phyloP scores from a whole-genome alignment of 1,284 basidiomycete species.

The Trametes pubescens region DNA sequence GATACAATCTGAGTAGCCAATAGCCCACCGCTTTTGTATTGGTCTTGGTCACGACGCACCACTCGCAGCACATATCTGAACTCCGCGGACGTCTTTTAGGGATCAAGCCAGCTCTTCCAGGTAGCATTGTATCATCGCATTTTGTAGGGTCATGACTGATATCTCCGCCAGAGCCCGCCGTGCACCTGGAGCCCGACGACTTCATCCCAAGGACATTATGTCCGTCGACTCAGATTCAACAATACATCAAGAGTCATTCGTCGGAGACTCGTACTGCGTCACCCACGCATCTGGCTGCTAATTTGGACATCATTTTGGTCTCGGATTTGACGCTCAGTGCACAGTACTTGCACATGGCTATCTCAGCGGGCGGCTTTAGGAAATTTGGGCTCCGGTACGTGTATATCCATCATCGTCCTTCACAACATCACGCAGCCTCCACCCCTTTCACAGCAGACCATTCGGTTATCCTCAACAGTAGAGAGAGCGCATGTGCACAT shows the following conservation, averaged over 20 bases:
- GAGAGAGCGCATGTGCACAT: not conserved
- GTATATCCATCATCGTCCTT: slow-evolving; percentile 4
- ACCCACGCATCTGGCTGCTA: too few species aligned
- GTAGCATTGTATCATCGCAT: not conserved
- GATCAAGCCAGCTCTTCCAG: not conserved
- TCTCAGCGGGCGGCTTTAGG: not conserved
- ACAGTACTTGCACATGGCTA: not conserved
- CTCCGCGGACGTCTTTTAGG: not conserved
- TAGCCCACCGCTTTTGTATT: not conserved
- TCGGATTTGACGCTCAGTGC: not conserved
- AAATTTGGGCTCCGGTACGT: not conserved
- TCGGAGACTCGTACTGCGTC: not conserved
- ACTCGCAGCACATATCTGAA: not conserved
- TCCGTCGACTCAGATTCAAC: not conserved
- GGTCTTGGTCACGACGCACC: not conserved
- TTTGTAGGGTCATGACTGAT: not conserved
- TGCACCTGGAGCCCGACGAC: not conserved
- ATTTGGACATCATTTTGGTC: not conserved
- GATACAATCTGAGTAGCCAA: not conserved
- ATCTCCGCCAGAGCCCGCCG: not conserved
- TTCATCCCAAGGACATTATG: not conserved
- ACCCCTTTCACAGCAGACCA: not conserved
- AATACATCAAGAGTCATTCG: not conserved
- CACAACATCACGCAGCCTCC: not conserved
- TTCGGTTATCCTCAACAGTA: too few species aligned